Evolutionary conservation across 352 stramenopile species (phyloP), one percentile per base, ranked within the genome.

Genomic region (Pythium aphanidermatum): DNA sequence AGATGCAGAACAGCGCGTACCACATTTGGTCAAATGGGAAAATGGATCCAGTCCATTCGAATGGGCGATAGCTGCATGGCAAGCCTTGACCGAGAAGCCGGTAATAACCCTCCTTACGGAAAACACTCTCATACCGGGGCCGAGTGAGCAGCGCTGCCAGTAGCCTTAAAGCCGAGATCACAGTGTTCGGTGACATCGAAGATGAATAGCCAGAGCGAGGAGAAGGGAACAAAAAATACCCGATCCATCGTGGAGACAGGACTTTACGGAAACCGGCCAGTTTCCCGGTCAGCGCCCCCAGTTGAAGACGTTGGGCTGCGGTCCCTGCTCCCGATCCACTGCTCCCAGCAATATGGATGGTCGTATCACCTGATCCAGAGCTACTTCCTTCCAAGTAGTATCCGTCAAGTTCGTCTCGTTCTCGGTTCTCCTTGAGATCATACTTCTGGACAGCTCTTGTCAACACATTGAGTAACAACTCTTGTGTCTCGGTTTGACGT

Each of bases 21-120:
- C 73, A 89, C 60, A 85, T 69, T 12, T 85, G 65, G 16, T 85
- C 50, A 29, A 89, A 85, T 2, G 72, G 74, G 25, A 89, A 85
- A 31, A 24, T 7, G 29, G 16, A 23, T 3, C 8, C 37, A 10
- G 12, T 12, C 8, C 24, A 43, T 7, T 19, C 38, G 32, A 75
- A 75, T 9, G 54, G 16, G 2, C 49, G 32, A 30, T 69, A 59
- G 11, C 64, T 63, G 20, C 68, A 85, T 0, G 77, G 77, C 5
- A 89, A 63, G 10, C 74, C 68, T 35, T 85, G 72, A 2, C 70
- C 65, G 4, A 89, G 50, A 14, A 89, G 44, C 5, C 63, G 70
- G 51, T 89, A 89, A 46, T 75, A 89, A 9, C 75, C 72, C 19
- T 89, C 75, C 51, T 71, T 82, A 37, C 66, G 74, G 28, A 80